These are phyloP conservation scores for Pseudonitzschia multistriata DNA, from an alignment of 108 stramenopile species.

Conservation along the genomic window DNA sequence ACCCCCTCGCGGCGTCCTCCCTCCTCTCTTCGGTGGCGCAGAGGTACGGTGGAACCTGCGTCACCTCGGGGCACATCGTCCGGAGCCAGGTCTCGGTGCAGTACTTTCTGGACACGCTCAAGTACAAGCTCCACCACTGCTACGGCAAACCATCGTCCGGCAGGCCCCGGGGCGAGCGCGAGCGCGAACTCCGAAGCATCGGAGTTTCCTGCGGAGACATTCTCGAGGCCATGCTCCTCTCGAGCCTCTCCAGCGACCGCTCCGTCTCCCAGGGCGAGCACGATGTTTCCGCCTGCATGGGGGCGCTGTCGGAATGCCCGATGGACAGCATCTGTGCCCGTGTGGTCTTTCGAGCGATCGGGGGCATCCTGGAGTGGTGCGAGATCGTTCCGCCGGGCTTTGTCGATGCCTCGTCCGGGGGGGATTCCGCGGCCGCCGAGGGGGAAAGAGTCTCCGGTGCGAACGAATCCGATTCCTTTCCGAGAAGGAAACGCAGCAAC, in stretches of 20 bases:
- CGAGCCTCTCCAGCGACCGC: constrained; percentile 51
- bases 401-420: neutral
- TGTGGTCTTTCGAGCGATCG: constrained; percentile 62
- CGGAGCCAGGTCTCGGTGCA: constrained; percentile 82
- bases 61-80: constrained; percentile 52
- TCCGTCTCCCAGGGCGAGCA: constrained; percentile 77
- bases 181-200: constrained; percentile 12
- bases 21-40: constrained; percentile 54
- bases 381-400: constrained; percentile 45
- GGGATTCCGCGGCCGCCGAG: neutral
- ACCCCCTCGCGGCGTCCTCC: constrained; percentile 39
- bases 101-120: constrained; percentile 72
- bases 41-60: constrained; percentile 50
- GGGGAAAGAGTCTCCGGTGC: neutral
- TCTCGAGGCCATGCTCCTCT: constrained; percentile 69
- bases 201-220: constrained; percentile 32
- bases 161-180: constrained; percentile 19
- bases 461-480: neutral
- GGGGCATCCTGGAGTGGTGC: constrained; percentile 69
- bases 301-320: constrained; percentile 70
- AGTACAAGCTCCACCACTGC: constrained; percentile 40
- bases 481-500: neutral
- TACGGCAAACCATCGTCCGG: neutral
- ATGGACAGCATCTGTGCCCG: constrained; percentile 68
- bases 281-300: constrained; percentile 75